Evolutionary conservation across 495 filamentous ascomycete genomes (phyloP).

Genomic region (Hamigera avellanea): DNA sequence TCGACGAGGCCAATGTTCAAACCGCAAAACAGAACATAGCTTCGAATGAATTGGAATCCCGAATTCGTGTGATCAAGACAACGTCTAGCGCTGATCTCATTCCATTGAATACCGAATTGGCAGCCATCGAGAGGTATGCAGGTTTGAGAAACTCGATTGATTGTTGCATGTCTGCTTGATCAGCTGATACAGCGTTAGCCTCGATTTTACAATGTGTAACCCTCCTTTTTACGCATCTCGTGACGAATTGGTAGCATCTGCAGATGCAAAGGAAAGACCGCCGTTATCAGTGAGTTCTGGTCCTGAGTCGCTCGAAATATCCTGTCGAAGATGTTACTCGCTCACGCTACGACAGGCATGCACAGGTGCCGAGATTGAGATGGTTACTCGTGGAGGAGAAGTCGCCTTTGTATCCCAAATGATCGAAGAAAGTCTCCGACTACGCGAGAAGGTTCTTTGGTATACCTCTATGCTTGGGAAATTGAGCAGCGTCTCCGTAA

Average conservation of each 20-base stretch:
- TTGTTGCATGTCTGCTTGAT: too few relatives aligned
- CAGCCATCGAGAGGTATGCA: constrained; percentile 33
- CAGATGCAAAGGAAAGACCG: constrained; percentile 50
- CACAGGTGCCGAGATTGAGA: constrained; percentile 73
- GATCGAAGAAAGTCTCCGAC: constrained; percentile 55
- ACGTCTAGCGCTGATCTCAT: constrained; percentile 43
- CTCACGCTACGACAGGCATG: constrained; percentile 38
- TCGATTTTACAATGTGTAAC: constrained; percentile 92
- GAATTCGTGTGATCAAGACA: constrained; percentile 53
- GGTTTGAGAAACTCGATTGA: too few relatives aligned
- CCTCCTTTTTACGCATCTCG: constrained; percentile 82
- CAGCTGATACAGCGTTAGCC: constrained; percentile 18
- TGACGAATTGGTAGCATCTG: constrained; percentile 53
- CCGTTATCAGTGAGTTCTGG: constrained; percentile 46
- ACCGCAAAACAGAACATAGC: constrained; percentile 53
- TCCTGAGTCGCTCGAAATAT: background rate
- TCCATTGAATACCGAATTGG: constrained; percentile 33
- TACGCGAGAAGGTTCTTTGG: constrained; percentile 60
- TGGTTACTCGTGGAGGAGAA: constrained; percentile 82
- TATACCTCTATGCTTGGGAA: constrained; percentile 91
- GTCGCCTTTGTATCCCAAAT: constrained; percentile 66
- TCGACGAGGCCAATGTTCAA: constrained; percentile 60
- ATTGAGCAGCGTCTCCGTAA: constrained; percentile 50
- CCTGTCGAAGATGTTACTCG: background rate
- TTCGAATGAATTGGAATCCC: constrained; percentile 48